Base-by-base conservation (phyloP, 1,284 basidiomycete genomes). In the Malassezia pachydermatis region DNA sequence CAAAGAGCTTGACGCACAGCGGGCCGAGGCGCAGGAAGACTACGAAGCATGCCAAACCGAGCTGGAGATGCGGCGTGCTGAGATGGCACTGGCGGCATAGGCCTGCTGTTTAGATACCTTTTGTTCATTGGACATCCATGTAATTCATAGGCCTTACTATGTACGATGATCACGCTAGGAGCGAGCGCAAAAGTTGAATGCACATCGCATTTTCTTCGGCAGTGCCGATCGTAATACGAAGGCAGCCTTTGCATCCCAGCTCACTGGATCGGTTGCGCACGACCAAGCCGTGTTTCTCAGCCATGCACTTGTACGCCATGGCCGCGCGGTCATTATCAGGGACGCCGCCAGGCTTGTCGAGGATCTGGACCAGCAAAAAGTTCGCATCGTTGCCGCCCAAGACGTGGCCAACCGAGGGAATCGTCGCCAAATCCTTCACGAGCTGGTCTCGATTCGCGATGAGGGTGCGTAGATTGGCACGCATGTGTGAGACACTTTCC, bases 351-450 rank as follows among this genome's bases (percentile, higher is more conserved):
- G 58, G 57, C 14, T 46, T 48, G 40, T 79, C 77, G 5, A 89
- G 75, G 20, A 99, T 77, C 33, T 87, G 85, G 0, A 86, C 78
- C 57, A 96, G 57, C 25, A 98, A 72, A 72, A 99, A 99, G 73
- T 99, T 99, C 32, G 89, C 89, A 66, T 92, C 76, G 72, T 86
- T 86, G 0, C 78, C 81, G 0, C 92, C 92, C 39, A 95, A 80
- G 10, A 81, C 76, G 3, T 72, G 43, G 0, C 87, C 88, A 1
- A 95, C 32, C 14, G 53, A 76, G 0, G 70, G 55, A n/a, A 78
- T 59, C 17, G 58, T 50, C 14, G 75, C 63, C 13, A 89, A 74
- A 1, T 75, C 73, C 0, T 67, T 52, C 20, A 82, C 76, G 5
- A 90, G 76, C 32, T 57, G 58, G 0, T 67, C 71, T 9, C 88